These are phyloP conservation scores for Echinochloa phyllopogon DNA, from an alignment of 176 grass and related monocot genomes.

Conservation along the genomic window DNA sequence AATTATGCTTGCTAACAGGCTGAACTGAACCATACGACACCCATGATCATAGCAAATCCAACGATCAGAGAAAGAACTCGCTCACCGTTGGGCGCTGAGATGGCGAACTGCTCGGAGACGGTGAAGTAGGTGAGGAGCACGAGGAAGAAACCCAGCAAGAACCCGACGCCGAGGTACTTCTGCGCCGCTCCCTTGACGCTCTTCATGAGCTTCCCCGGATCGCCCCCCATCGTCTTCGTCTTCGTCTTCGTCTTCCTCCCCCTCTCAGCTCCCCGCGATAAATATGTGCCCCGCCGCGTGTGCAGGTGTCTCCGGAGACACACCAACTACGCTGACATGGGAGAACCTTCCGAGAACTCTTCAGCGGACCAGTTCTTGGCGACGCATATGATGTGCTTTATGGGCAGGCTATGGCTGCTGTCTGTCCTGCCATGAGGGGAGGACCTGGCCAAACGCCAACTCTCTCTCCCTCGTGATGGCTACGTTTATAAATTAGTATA, in stretches of 20 bases:
- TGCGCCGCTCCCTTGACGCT: slow-evolving; percentile 56
- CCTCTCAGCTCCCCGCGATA: slow-evolving; percentile 3
- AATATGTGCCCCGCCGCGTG: slow-evolving; percentile 23
- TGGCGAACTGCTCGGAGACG: slow-evolving; percentile 67
- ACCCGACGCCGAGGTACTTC: slow-evolving; percentile 60
- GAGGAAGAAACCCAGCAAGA: slow-evolving; percentile 83
- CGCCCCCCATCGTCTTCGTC: slow-evolving; percentile 47
- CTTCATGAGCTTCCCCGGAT: slow-evolving; percentile 63
- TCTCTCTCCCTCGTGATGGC: slow-evolving; percentile 30
- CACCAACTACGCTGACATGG: slow-evolving; percentile 55
- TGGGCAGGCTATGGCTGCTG: not conserved
- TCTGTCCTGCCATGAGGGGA: not conserved
- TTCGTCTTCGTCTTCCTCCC: not conserved
- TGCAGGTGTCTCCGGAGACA: not conserved
- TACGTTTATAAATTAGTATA: slow-evolving; percentile 10
- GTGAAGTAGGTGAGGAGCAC: slow-evolving; percentile 81
- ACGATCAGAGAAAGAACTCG: not conserved
- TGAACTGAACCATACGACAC: not conserved
- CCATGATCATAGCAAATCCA: not conserved
- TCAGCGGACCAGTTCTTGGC: slow-evolving; percentile 49
- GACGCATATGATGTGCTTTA: slow-evolving; percentile 34
- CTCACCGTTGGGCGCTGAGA: slow-evolving; percentile 74
- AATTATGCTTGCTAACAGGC: not conserved
- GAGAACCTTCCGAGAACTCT: slow-evolving; percentile 55
- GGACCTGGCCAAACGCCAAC: slow-evolving; percentile 40